Evolutionary conservation across 2,329 filamentous ascomycete genomes (phyloP).

Genomic region (Elsinoe fawcettii): DNA sequence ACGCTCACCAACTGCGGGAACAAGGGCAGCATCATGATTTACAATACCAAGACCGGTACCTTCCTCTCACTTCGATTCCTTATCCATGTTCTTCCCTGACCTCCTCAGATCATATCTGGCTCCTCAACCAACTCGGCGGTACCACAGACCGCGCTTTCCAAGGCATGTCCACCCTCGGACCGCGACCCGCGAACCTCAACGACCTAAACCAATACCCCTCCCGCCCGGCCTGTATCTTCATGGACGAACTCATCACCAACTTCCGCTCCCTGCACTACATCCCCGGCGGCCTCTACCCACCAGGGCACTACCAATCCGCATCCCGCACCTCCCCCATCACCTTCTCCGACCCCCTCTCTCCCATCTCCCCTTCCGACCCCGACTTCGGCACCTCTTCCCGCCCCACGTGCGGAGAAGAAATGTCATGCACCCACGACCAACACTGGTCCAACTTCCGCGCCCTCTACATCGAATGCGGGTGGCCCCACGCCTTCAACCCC

Average conservation of each 20-base stretch:
- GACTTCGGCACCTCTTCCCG: no score
- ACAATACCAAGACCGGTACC: slow-evolving; percentile 9
- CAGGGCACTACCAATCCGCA: background rate
- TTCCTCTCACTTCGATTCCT: no score
- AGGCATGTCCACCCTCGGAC: background rate
- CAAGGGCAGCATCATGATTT: slow-evolving; percentile 12
- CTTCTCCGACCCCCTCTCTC: background rate
- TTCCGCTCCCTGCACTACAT: slow-evolving; percentile 4
- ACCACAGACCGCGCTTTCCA: background rate
- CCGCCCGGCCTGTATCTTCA: background rate
- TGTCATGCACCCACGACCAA: background rate
- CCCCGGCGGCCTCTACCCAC: slow-evolving; percentile 12
- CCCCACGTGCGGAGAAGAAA: background rate
- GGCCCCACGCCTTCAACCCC: background rate
- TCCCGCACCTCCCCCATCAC: background rate
- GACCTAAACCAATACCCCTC: slow-evolving; percentile 7
- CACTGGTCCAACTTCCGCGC: background rate
- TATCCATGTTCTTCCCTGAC: background rate
- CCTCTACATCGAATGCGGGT: background rate
- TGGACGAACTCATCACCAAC: background rate
- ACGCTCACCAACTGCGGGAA: slow-evolving; percentile 12
- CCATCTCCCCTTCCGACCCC: background rate
- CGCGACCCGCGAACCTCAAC: background rate
- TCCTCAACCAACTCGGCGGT: background rate
- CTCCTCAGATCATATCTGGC: background rate